phyloP scores from a whole-genome alignment of 768 basidiomycete species.

The Infundibulicybe gibba region DNA sequence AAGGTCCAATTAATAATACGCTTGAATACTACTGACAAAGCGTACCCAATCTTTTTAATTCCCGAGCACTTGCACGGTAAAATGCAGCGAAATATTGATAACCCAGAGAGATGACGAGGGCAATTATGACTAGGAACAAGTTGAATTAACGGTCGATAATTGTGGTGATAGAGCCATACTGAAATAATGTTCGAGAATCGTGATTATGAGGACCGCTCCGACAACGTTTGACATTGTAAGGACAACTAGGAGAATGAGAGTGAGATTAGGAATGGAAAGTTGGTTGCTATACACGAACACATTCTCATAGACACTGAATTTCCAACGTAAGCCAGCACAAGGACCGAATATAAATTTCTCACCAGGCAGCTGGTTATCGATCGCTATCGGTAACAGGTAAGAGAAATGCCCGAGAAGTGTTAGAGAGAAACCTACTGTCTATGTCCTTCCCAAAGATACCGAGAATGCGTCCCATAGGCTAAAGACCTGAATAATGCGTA shows the following conservation, averaged over 20 bases:
- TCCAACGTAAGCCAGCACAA: neutral
- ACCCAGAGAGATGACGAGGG: slow-evolving; percentile 46
- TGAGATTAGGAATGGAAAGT: neutral
- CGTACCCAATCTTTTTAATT: slow-evolving; percentile 54
- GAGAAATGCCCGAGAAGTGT: neutral
- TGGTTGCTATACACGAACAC: slow-evolving; percentile 30
- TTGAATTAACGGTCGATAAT: neutral
- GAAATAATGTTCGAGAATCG: slow-evolving; percentile 59
- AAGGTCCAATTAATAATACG: neutral
- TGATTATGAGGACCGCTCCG: slow-evolving; percentile 52
- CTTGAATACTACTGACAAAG: neutral
- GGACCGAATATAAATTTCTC: slow-evolving; percentile 8
- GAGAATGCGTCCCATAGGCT: slow-evolving; percentile 60
- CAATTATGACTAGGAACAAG: slow-evolving; percentile 43
- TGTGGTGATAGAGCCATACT: slow-evolving; percentile 29
- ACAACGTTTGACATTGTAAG: slow-evolving; percentile 47
- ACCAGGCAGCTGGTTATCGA: slow-evolving; percentile 62
- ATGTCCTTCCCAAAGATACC: slow-evolving; percentile 66
- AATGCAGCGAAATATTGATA: slow-evolving; percentile 66
- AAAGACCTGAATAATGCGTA: neutral
- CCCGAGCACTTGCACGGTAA: slow-evolving; percentile 69
- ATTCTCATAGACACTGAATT: slow-evolving; percentile 51
- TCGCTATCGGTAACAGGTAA: slow-evolving; percentile 25
- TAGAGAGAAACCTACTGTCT: slow-evolving; percentile 37
- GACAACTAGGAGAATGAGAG: slow-evolving; percentile 29